Conservation (phyloP, 2,329 filamentous ascomycete genomes). For the Fusarium sp. region DNA sequence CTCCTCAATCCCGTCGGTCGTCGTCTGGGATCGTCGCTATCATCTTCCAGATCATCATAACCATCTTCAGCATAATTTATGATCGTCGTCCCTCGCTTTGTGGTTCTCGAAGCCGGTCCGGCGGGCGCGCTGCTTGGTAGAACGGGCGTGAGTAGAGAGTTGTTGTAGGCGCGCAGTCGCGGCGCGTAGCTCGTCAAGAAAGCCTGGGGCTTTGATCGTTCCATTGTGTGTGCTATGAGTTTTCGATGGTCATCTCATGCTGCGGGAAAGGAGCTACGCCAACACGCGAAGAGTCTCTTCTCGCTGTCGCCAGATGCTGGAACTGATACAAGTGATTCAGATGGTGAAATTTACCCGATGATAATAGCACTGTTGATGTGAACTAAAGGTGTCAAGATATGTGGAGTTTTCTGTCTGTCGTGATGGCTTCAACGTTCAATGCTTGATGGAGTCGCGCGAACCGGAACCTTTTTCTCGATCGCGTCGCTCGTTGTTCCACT, state of each 20-base stretch:
- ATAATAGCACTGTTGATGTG: not conserved
- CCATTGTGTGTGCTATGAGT: conserved; percentile 53
- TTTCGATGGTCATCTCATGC: conserved; percentile 46
- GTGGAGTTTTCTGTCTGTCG: conserved; percentile 25
- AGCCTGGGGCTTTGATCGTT: conserved; percentile 74
- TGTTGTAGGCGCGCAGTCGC: conserved; percentile 87
- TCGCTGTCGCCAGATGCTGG: conserved; percentile 6
- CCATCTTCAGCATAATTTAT: conserved; percentile 99
- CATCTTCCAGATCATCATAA: conserved; percentile 80
- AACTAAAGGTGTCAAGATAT: not conserved
- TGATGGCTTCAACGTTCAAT: conserved; percentile 35
- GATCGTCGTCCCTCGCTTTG: conserved; percentile 93
- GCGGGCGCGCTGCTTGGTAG: conserved; percentile 74
- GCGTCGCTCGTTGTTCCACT: conserved; percentile 41
- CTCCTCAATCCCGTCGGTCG: conserved; percentile 86
- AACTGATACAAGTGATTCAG: not conserved
- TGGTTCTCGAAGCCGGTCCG: conserved; percentile 80
- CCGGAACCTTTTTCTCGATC: conserved; percentile 45
- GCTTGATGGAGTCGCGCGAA: conserved; percentile 44
- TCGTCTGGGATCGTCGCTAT: conserved; percentile 79
- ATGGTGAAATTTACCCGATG: conserved; percentile 4
- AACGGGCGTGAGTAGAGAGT: conserved; percentile 88
- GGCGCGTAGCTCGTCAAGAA: conserved; percentile 93
- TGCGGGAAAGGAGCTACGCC: conserved; percentile 34
- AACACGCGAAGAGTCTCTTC: conserved; percentile 34